These are phyloP conservation scores for Arthrinium puccinioides DNA, from an alignment of 2,329 filamentous ascomycete genomes.

Conservation along the genomic window DNA sequence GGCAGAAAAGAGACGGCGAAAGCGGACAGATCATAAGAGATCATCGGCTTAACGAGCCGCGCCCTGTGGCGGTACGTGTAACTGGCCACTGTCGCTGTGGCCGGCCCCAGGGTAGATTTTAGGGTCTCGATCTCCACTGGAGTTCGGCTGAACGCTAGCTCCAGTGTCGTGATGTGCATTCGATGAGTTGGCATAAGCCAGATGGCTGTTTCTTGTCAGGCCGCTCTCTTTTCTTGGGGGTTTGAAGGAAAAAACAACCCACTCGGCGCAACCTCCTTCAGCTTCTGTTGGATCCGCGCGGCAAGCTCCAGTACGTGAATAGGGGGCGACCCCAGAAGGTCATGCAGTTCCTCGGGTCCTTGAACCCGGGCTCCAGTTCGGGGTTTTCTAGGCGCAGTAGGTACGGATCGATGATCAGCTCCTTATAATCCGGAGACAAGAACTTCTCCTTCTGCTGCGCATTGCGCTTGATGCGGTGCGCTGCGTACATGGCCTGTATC, in stretches of 20 bases:
- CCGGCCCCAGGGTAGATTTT: slow-evolving; percentile 47
- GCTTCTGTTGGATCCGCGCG: slow-evolving; percentile 57
- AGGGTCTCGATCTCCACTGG: slow-evolving; percentile 59
- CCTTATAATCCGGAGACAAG: slow-evolving; percentile 58
- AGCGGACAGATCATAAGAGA: slow-evolving; percentile 80
- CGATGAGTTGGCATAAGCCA: slow-evolving; percentile 79
- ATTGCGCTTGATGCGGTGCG: slow-evolving; percentile 70
- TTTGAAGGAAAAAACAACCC: slow-evolving; percentile 25
- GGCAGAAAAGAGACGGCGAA: slow-evolving; percentile 84
- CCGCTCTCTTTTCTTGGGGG: not conserved
- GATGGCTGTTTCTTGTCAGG: slow-evolving; percentile 45
- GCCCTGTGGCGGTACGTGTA: slow-evolving; percentile 61
- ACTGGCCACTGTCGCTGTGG: slow-evolving; percentile 54
- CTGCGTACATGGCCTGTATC: slow-evolving; percentile 66
- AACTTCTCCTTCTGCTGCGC: slow-evolving; percentile 68
- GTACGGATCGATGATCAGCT: slow-evolving; percentile 69
- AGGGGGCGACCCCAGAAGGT: slow-evolving; percentile 87
- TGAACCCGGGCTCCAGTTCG: slow-evolving; percentile 57
- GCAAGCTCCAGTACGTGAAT: slow-evolving; percentile 62
- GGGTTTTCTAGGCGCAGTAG: slow-evolving; percentile 62
- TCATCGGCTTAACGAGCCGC: slow-evolving; percentile 70
- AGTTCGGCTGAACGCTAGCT: slow-evolving; percentile 75
- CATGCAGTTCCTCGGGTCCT: slow-evolving; percentile 73
- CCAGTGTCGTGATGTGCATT: slow-evolving; percentile 80
- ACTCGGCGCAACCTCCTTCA: slow-evolving; percentile 63